phyloP scores from a whole-genome alignment of 2,329 filamentous ascomycete genomes.

The Colletotrichum sp. region DNA sequence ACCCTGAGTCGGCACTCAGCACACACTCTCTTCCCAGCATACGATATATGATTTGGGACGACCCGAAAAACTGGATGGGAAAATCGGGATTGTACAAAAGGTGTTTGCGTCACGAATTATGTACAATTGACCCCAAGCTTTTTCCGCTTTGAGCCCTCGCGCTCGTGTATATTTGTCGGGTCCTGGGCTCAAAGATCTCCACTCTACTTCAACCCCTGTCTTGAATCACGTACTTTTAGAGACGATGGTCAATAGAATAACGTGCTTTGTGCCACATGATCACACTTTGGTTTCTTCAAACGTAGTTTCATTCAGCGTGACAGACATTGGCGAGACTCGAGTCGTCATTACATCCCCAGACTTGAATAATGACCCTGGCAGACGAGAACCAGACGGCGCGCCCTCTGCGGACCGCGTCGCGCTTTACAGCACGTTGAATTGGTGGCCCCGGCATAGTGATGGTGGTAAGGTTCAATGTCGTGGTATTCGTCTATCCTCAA shows the following conservation, averaged over 20 bases:
- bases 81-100: constrained; percentile 22
- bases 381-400: not conserved
- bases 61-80: not conserved
- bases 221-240: constrained; percentile 39
- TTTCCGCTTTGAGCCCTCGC: constrained; percentile 20
- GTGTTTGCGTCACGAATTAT: constrained; percentile 25
- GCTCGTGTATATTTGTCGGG: constrained; percentile 43
- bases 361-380: not conserved
- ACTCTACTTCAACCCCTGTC: constrained; percentile 45
- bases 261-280: constrained; percentile 8
- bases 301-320: not conserved
- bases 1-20: constrained; percentile 16
- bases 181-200: constrained; percentile 41
- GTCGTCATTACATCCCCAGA: constrained; percentile 14
- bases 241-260: constrained; percentile 27
- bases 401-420: not conserved
- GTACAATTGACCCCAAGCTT: constrained; percentile 26
- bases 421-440: not conserved
- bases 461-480: constrained; percentile 37
- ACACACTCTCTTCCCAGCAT: not conserved
- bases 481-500: constrained; percentile 49
- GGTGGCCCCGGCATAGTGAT: not conserved
- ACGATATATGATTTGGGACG: not conserved
- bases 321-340: not conserved
- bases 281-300: not conserved